These are phyloP conservation scores for Senecio squalidus DNA, from an alignment of 140 eudicot species.

Conservation along the genomic window DNA sequence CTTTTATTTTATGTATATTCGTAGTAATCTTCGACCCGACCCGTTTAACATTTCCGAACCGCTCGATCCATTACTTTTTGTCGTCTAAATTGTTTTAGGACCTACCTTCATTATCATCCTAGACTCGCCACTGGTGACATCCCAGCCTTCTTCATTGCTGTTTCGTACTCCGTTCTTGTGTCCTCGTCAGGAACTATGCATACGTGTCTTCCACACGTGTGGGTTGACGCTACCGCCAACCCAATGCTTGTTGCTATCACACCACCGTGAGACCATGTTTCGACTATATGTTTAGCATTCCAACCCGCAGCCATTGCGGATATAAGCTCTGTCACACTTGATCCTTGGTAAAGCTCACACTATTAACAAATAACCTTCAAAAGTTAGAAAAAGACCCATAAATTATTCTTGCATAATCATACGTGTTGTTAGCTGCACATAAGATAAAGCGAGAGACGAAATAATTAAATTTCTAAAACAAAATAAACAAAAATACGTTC, in stretches of 20 bases:
- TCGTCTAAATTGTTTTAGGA: too few relatives aligned
- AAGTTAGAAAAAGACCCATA: neutral
- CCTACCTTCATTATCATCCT: too few relatives aligned
- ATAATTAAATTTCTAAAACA: too few relatives aligned
- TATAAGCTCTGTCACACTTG: slow-evolving; percentile 62
- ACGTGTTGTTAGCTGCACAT: too few relatives aligned
- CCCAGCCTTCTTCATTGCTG: slow-evolving; percentile 31
- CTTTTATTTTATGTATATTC: too few relatives aligned
- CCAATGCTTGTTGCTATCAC: slow-evolving; percentile 53
- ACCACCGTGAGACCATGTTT: slow-evolving; percentile 64
- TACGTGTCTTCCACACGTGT: slow-evolving; percentile 71
- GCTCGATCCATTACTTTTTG: too few relatives aligned
- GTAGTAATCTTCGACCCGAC: too few relatives aligned
- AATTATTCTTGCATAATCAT: too few relatives aligned
- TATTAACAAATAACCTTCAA: neutral
- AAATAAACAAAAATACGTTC: neutral
- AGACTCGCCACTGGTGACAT: slow-evolving; percentile 39
- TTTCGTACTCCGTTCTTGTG: slow-evolving; percentile 31
- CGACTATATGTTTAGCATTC: slow-evolving; percentile 59
- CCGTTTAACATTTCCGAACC: too few relatives aligned
- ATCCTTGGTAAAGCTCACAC: slow-evolving; percentile 52
- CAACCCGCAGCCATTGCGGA: slow-evolving; percentile 99
- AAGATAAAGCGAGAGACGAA: too few relatives aligned
- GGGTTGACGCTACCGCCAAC: slow-evolving; percentile 55
- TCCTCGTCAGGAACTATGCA: slow-evolving; percentile 63